phyloP scores from a whole-genome alignment of 768 basidiomycete genomes.

The Sarcodon sp. region DNA sequence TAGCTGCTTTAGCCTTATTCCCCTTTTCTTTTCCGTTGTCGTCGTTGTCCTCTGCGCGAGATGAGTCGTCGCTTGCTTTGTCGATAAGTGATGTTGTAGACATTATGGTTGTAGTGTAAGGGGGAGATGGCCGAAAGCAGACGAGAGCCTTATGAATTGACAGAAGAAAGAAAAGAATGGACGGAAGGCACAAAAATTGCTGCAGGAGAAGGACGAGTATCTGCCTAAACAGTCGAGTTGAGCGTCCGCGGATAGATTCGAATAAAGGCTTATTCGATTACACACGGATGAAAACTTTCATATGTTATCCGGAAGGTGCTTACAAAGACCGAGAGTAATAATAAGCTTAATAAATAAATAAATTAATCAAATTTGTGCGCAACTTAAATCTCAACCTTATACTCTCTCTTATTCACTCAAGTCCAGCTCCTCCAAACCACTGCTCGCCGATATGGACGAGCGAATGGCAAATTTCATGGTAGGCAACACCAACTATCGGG shows the following conservation, averaged over 20 bases:
- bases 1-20: slow-evolving; percentile 5
- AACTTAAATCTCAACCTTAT: not conserved
- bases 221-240: not conserved
- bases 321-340: not conserved
- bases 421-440: not conserved
- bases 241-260: not conserved
- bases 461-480: slow-evolving; percentile 17
- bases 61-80: slow-evolving; percentile 8
- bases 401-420: not conserved
- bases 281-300: not conserved
- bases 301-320: not conserved
- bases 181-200: not conserved
- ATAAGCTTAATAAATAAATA: not conserved
- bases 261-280: not conserved
- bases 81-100: slow-evolving; percentile 7
- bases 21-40: slow-evolving; percentile 9
- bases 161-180: not conserved
- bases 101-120: slow-evolving; percentile 3
- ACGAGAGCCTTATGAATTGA: not conserved
- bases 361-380: not conserved
- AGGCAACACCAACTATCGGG: slow-evolving; percentile 63
- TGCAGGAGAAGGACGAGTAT: not conserved
- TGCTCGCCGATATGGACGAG: slow-evolving; percentile 13
- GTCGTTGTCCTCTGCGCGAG: slow-evolving; percentile 7
- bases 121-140: not conserved